Evolutionary conservation across 148 eudicot genomes (phyloP).

Genomic region (Rheum nobile): DNA sequence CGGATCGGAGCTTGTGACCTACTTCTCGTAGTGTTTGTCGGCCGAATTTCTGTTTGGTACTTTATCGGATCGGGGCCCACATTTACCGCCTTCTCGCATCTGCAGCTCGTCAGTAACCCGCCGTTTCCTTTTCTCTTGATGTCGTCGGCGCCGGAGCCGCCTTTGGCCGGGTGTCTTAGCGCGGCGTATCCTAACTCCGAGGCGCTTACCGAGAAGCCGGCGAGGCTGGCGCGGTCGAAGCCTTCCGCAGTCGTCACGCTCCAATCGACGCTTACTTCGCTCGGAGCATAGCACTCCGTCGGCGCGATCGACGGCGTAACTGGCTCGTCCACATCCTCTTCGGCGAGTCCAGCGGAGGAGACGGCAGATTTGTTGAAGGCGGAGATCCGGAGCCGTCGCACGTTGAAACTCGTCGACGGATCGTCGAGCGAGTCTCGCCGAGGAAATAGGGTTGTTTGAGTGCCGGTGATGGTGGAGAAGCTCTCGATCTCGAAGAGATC

Average conservation of each 20-base stretch:
- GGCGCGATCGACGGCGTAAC: constrained; percentile 36
- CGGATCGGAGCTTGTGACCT: constrained; percentile 19
- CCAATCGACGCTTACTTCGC: constrained; percentile 86
- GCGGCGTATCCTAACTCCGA: constrained; percentile 32
- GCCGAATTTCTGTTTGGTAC: constrained; percentile 6
- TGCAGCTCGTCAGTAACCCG: constrained; percentile 44
- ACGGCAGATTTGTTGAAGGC: background rate
- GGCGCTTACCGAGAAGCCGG: constrained; percentile 49
- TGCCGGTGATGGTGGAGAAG: constrained; percentile 21
- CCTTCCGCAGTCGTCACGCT: constrained; percentile 90
- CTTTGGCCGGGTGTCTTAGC: constrained; percentile 14
- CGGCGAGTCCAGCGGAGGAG: constrained; percentile 12
- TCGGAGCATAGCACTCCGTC: constrained; percentile 75
- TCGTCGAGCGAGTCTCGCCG: constrained; percentile 51
- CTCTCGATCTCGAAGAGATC: constrained; percentile 85
- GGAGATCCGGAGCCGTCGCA: constrained; percentile 8
- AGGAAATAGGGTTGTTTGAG: constrained; percentile 26
- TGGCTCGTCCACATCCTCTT: constrained; percentile 17
- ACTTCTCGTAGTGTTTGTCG: constrained; percentile 13
- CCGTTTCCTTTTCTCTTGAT: constrained; percentile 15
- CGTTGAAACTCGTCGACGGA: constrained; percentile 16
- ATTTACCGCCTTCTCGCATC: constrained; percentile 67
- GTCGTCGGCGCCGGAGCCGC: constrained; percentile 13
- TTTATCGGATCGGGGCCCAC: constrained; percentile 53
- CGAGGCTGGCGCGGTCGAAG: constrained; percentile 56